Evolutionary conservation across 148 eudicot genomes (phyloP), one percentile per base, ranked within the genome.

Genomic region (Chenopodium suecicum): DNA sequence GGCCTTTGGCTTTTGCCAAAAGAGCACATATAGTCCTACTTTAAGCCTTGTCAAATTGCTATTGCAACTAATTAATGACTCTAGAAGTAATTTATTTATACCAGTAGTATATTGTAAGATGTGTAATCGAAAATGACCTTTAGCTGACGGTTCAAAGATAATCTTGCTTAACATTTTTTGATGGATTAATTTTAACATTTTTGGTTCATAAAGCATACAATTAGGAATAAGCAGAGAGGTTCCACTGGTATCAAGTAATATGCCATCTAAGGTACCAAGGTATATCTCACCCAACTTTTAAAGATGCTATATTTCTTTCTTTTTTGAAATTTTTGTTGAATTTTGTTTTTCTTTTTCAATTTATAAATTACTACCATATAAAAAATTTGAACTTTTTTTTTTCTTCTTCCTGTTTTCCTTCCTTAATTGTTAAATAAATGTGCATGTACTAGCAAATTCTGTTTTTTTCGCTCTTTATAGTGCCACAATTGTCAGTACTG

Each of bases 201-300:
- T 34, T 47, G 22, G 29, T 27, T 27, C 27, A 27, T 68, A 46
- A 56, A n/a, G 31, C 67, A 7, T 14, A 70, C 27, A 52, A 3
- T 14, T 14, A 71, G 69, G 76, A 72, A 71, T 9, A 50, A 79
- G 20, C 16, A 16, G 16, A 14, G 31, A 72, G 82, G 60, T 73
- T 73, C 78, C 66, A 44, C 60, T 73, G 78, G 83, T 65, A 81
- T 75, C 83, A 81, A 81, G 79, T 75, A 81, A 81, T 81, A 81
- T 81, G 79, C 83, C 73, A 17, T 65, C 27, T 29, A 19, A 37
- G 83, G 83, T 81, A 46, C 79, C 64, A 81, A 44, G 79, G 83
- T 81, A 75, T 81, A 81, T 81, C 31, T 81, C 67, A 29, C 66
- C 82, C 3, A 6, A 80, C 82, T 73, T 80, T 41, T 20, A 29